phyloP scores from a whole-genome alignment of 768 basidiomycete genomes.

The Filobasidium wieringae region DNA sequence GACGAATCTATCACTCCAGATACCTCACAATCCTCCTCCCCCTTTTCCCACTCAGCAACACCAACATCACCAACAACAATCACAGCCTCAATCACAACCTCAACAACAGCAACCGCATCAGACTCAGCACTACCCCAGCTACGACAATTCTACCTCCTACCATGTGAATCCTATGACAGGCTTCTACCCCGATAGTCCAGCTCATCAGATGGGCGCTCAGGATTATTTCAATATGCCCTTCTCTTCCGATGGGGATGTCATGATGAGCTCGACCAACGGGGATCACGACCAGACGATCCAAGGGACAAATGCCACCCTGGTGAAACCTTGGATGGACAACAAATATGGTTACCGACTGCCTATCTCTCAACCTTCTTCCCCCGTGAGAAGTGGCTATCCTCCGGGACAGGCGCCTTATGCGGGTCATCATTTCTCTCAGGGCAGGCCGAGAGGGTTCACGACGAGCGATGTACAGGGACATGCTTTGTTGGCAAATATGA shows the following conservation, averaged over 20 bases:
- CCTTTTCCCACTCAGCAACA: too few species aligned
- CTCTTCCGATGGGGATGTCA: background rate
- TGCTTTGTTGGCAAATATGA: conserved; percentile 3
- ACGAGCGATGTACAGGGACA: conserved; percentile 24
- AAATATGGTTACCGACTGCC: conserved; percentile 25
- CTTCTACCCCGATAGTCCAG: background rate
- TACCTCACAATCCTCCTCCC: background rate
- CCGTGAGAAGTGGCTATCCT: conserved; percentile 22
- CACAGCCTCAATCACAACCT: too few species aligned
- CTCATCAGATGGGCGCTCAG: background rate
- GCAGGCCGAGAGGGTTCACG: conserved; percentile 32
- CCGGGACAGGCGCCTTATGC: conserved; percentile 22
- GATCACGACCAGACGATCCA: background rate
- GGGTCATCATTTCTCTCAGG: conserved; percentile 2
- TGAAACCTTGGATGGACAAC: background rate
- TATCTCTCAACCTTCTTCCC: conserved; percentile 31
- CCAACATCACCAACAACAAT: too few species aligned
- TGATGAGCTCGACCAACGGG: background rate
- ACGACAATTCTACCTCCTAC: background rate
- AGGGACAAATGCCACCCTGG: background rate
- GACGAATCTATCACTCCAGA: background rate
- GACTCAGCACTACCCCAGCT: background rate
- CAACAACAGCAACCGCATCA: background rate
- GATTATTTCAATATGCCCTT: background rate
- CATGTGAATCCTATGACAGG: background rate